Evolutionary conservation across 2,329 filamentous ascomycete species (phyloP), one percentile per base, ranked within the genome.

Genomic region (Harringtonia aguacate): DNA sequence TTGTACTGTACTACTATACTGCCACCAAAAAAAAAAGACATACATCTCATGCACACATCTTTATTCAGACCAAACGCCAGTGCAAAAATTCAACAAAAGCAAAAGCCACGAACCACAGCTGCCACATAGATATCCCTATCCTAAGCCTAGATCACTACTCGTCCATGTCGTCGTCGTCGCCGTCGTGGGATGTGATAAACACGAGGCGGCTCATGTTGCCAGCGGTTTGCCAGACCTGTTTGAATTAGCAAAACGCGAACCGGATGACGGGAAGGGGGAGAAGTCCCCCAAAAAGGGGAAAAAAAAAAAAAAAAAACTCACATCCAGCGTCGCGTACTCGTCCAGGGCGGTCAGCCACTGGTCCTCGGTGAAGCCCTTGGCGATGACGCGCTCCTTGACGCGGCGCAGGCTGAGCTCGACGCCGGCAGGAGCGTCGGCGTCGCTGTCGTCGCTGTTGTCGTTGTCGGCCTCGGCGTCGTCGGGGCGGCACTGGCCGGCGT

Each of bases 311-410:
- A 27, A 6, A 21, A 17, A 12, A 82, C 89, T 86, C 70, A 97
- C 92, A 69, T 95, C 85, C 48, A 94, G 67, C 52, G 77, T 70
- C 3, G 86, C 81, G 64, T 98, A 97, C 68, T 95, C 90, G 50
- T 95, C 83, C 59, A 98, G 72, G 18, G 89, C 83, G 53, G 77
- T 76, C 57, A 85, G 73, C 67, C 95, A 88, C 63, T 98, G 89
- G 63, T 97, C 87, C 52, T 88, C 83, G 0, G 90, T 98, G 63
- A 95, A 98, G 3, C 92, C 92, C 74, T 95, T 95, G 43, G 89
- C 92, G 55, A 97, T 73, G 27, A 98, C 88, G 52, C 92, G 71
- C 64, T 95, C 89, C 61, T 89, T 79, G 48, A 98, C 86, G 64
- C 87, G 84, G 53, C 84, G 77, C 69, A 98, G 75, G 62, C 83